These are phyloP conservation scores for Glycine soja DNA, from an alignment of 306 rosid genomes.

Conservation along the genomic window DNA sequence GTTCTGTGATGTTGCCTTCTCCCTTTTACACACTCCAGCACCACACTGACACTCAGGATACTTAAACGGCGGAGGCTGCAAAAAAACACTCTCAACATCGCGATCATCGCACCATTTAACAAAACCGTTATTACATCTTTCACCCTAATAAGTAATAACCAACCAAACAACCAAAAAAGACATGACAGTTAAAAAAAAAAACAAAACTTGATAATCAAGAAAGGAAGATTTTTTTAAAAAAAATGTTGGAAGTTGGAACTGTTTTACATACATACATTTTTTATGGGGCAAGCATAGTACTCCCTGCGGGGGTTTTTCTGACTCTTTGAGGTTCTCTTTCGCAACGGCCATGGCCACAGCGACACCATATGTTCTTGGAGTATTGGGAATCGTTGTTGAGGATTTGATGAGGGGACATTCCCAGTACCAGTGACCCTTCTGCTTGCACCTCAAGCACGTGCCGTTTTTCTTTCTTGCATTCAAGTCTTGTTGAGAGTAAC, in stretches of 20 bases:
- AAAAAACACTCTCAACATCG: constrained; percentile 25
- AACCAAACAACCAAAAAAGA: background rate
- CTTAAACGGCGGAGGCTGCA: constrained; percentile 41
- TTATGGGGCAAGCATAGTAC: constrained; percentile 52
- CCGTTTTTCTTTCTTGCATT: background rate
- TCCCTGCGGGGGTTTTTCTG: constrained; percentile 11
- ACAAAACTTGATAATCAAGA: background rate
- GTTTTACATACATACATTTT: constrained; percentile 36
- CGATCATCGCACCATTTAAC: constrained; percentile 41
- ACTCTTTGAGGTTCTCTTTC: background rate
- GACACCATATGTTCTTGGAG: no score
- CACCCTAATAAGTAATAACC: constrained; percentile 43
- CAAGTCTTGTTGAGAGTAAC: no score
- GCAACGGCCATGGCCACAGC: no score
- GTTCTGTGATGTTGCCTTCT: background rate
- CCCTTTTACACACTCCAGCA: constrained; percentile 54
- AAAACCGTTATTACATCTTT: background rate
- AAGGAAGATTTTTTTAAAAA: background rate
- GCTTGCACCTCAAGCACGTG: background rate
- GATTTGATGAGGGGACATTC: background rate
- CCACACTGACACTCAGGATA: constrained; percentile 52
- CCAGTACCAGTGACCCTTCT: background rate
- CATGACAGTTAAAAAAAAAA: background rate
- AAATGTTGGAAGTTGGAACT: background rate
- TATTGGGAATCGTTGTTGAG: background rate